phyloP scores from a whole-genome alignment of 306 rosid genomes.

The Citrullus mucosospermus region DNA sequence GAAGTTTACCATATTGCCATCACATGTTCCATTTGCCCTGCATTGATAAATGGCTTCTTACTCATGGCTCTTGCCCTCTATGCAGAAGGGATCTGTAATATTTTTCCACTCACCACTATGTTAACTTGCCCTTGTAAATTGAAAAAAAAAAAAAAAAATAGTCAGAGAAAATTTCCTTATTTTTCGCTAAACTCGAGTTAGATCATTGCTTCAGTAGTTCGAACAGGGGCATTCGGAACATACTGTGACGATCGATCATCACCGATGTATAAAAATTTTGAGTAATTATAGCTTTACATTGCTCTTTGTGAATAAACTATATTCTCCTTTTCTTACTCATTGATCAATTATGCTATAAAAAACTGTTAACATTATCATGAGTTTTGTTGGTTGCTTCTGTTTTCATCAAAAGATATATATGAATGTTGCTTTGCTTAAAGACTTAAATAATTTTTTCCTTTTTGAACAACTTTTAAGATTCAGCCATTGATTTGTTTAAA shows the following conservation, averaged over 20 bases:
- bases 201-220: neutral
- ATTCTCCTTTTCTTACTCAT: neutral
- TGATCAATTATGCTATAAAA: neutral
- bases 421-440: neutral
- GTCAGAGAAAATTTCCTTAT: slow-evolving; percentile 23
- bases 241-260: neutral
- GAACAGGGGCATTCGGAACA: neutral
- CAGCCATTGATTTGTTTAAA: neutral
- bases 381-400: slow-evolving; percentile 3
- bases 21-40: slow-evolving; percentile 97
- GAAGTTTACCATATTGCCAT: slow-evolving; percentile 94
- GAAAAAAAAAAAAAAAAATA: neutral
- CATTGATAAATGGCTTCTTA: slow-evolving; percentile 93
- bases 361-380: neutral
- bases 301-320: neutral
- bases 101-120: neutral
- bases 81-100: slow-evolving; percentile 95
- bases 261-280: neutral
- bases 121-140: slow-evolving; percentile 32
- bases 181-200: slow-evolving; percentile 16
- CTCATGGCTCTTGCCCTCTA: slow-evolving; percentile 95
- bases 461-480: neutral
- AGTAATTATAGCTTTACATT: neutral
- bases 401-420: neutral
- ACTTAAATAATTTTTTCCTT: neutral